These are phyloP conservation scores for Colletotrichum godetiae DNA, from an alignment of 2,329 filamentous ascomycete genomes.

Conservation along the genomic window DNA sequence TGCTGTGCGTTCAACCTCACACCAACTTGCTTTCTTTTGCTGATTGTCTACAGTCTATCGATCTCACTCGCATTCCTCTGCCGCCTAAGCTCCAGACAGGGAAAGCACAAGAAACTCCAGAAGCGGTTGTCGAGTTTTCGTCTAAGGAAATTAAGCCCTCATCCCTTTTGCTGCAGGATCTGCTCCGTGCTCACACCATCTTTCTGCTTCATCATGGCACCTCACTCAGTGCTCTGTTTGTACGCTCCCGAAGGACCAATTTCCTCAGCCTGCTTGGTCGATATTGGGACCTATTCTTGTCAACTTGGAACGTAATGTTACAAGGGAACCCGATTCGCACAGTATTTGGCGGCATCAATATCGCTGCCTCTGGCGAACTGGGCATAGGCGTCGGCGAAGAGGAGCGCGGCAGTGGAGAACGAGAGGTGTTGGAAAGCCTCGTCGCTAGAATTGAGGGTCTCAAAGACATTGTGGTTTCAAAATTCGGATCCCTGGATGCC, in stretches of 20 bases:
- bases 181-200: constrained; percentile 82
- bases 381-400: constrained; percentile 96
- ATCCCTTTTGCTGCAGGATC: constrained; percentile 80
- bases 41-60: constrained; percentile 70
- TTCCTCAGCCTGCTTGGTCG: constrained; percentile 80
- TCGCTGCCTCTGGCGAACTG: constrained; percentile 90
- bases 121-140: constrained; percentile 79
- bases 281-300: constrained; percentile 81
- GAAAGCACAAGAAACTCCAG: constrained; percentile 51
- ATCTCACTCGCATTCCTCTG: constrained; percentile 79
- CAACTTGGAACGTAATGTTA: constrained; percentile 88
- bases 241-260: constrained; percentile 70
- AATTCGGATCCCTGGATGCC: constrained; percentile 70
- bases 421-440: constrained; percentile 93
- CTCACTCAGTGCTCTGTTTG: constrained; percentile 77
- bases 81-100: constrained; percentile 63
- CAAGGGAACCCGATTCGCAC: constrained; percentile 88
- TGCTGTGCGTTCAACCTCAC: constrained; percentile 69
- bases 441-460: constrained; percentile 83
- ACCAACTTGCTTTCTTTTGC: not conserved
- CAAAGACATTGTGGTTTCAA: constrained; percentile 87
- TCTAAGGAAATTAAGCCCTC: constrained; percentile 90
- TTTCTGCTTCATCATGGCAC: constrained; percentile 90
- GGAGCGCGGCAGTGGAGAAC: constrained; percentile 91
- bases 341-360: constrained; percentile 85